These are phyloP conservation scores for Termitomyces sp. DNA, from an alignment of 1,284 basidiomycete genomes.

Conservation along the genomic window DNA sequence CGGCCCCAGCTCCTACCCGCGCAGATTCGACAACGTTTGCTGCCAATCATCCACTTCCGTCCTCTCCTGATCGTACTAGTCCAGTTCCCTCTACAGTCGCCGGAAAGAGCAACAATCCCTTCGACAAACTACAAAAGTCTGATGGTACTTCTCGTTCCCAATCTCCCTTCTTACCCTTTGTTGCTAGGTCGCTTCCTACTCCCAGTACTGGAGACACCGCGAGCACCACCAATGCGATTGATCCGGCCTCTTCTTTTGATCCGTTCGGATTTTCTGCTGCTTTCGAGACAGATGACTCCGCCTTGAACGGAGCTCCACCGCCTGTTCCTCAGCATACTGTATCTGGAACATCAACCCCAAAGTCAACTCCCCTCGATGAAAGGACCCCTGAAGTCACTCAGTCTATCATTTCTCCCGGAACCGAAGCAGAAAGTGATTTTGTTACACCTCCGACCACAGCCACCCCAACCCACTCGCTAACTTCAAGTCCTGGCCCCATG, in stretches of 20 bases:
- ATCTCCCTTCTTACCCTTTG: constrained; percentile 54
- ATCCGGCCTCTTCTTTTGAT: constrained; percentile 29
- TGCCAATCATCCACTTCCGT: constrained; percentile 62
- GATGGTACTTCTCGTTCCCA: constrained; percentile 46
- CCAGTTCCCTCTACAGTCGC: constrained; percentile 31
- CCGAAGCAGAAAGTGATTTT: constrained; percentile 51
- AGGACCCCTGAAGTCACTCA: constrained; percentile 19
- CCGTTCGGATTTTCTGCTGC: constrained; percentile 57
- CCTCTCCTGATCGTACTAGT: constrained; percentile 53
- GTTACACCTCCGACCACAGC: constrained; percentile 54
- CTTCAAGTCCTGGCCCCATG: constrained; percentile 14
- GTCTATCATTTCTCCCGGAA: constrained; percentile 24
- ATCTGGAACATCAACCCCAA: constrained; percentile 11
- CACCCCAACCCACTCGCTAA: constrained; percentile 21
- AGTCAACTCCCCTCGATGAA: constrained; percentile 9
- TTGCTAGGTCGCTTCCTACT: constrained; percentile 30
- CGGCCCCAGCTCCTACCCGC: constrained; percentile 19
- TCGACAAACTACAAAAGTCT: constrained; percentile 67
- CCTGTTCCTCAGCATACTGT: not conserved
- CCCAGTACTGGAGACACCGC: constrained; percentile 2
- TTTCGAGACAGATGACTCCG: constrained; percentile 25
- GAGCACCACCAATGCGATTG: constrained; percentile 1
- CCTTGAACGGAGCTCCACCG: constrained; percentile 9
- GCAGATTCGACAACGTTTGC: constrained; percentile 56
- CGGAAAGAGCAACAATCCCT: constrained; percentile 88